A percentile compares a stretch with the other conserved stretches of the same genome.
Conservation (phyloP, 2,329 filamentous ascomycete species). For the Epichloe gansuensis region DNA sequence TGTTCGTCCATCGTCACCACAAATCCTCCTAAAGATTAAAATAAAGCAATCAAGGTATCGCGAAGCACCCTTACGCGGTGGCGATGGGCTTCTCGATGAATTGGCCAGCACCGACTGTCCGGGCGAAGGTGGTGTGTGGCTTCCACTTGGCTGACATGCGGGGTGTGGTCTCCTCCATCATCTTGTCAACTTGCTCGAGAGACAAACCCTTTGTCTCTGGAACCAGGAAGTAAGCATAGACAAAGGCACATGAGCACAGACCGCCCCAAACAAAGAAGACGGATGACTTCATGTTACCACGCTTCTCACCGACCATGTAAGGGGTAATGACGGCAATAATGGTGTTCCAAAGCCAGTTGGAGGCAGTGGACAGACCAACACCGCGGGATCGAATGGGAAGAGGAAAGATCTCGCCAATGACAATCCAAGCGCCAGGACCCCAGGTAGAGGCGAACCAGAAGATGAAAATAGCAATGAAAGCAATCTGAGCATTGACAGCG, state of each 20-base stretch:
- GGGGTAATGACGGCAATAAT: conserved; percentile 57
- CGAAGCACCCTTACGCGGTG: neutral
- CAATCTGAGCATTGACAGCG: conserved; percentile 59
- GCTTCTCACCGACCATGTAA: conserved; percentile 50
- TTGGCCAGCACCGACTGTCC: conserved; percentile 20
- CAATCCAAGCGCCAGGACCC: conserved; percentile 69
- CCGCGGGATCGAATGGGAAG: conserved; percentile 79
- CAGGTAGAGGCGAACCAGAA: conserved; percentile 85
- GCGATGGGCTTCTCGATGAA: conserved; percentile 19
- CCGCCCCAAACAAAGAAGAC: conserved; percentile 68
- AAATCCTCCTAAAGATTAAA: neutral
- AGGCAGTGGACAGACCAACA: conserved; percentile 74
- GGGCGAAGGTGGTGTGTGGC: conserved; percentile 56
- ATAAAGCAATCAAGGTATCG: neutral
- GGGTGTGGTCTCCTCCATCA: conserved; percentile 77
- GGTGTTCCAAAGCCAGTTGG: conserved; percentile 88
- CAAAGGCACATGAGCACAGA: conserved; percentile 45
- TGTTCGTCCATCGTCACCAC: neutral
- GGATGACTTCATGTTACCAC: conserved; percentile 53
- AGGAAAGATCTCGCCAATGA: conserved; percentile 85
- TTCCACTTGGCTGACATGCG: conserved; percentile 66
- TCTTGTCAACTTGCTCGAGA: conserved; percentile 70
- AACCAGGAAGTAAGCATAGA: conserved; percentile 62
- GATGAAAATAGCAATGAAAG: conserved; percentile 86
- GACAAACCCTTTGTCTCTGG: conserved; percentile 66